Evolutionary conservation across 305 asterid genomes (phyloP).

Genomic region (Solanum hybrid): DNA sequence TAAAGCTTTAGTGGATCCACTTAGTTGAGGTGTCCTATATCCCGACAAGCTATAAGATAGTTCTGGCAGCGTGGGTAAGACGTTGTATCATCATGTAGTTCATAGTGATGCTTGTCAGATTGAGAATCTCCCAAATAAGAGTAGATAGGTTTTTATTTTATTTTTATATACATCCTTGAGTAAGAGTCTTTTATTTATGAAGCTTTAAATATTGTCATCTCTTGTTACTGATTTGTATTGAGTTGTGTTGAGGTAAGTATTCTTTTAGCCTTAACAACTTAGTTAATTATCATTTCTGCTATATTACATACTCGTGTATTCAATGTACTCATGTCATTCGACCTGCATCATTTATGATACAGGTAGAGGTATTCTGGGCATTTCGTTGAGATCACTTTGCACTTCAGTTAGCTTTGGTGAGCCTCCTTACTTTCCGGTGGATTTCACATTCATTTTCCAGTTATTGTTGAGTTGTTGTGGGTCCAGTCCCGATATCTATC

Average conservation of each 20-base stretch:
- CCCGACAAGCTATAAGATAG: background rate
- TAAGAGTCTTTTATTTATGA: background rate
- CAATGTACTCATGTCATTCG: background rate
- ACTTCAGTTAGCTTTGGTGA: background rate
- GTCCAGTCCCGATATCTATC: background rate
- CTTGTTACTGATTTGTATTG: background rate
- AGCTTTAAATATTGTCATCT: background rate
- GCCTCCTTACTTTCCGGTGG: background rate
- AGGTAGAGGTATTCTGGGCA: background rate
- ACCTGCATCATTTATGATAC: background rate
- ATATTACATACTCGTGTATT: background rate
- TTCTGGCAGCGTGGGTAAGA: background rate
- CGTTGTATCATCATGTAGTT: background rate
- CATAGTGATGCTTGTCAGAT: background rate
- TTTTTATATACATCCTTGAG: background rate
- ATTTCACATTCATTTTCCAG: background rate
- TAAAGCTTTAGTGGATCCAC: background rate
- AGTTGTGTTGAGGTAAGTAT: background rate
- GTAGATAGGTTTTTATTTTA: background rate
- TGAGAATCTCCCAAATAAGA: background rate
- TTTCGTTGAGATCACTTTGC: background rate
- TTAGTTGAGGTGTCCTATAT: background rate
- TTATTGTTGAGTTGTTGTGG: background rate
- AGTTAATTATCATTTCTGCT: background rate
- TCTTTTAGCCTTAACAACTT: background rate